Conservation (phyloP, 2,329 filamentous ascomycete genomes). For the Aspergillaceae sp. region DNA sequence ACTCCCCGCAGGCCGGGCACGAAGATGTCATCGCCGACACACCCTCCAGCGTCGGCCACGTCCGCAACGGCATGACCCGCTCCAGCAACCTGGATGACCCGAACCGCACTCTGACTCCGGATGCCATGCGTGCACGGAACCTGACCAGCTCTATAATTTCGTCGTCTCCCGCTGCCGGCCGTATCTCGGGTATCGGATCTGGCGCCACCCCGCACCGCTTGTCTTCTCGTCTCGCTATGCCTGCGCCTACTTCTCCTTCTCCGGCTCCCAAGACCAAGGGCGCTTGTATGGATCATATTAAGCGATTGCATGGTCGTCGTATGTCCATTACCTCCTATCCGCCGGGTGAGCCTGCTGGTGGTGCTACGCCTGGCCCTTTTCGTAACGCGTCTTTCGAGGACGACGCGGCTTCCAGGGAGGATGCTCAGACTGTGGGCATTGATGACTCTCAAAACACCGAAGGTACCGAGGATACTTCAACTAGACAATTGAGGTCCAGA, state of each 20-base stretch:
- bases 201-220: too few species aligned
- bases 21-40: background rate
- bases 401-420: too few species aligned
- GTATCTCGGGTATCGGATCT: background rate
- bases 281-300: background rate
- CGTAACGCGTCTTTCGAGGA: background rate
- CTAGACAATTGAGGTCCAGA: background rate
- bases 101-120: background rate
- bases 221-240: too few species aligned
- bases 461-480: background rate
- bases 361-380: background rate
- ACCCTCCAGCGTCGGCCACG: background rate
- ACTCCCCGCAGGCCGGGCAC: background rate
- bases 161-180: background rate
- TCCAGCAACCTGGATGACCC: background rate
- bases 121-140: background rate
- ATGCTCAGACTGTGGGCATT: background rate
- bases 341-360: background rate
- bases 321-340: background rate
- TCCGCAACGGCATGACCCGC: background rate
- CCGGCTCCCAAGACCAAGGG: background rate
- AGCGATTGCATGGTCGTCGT: background rate
- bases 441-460: background rate
- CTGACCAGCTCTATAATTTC: background rate
- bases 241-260: background rate